These are phyloP conservation scores for Canariomyces notabilis DNA, from an alignment of 2,329 filamentous ascomycete species.

Conservation along the genomic window DNA sequence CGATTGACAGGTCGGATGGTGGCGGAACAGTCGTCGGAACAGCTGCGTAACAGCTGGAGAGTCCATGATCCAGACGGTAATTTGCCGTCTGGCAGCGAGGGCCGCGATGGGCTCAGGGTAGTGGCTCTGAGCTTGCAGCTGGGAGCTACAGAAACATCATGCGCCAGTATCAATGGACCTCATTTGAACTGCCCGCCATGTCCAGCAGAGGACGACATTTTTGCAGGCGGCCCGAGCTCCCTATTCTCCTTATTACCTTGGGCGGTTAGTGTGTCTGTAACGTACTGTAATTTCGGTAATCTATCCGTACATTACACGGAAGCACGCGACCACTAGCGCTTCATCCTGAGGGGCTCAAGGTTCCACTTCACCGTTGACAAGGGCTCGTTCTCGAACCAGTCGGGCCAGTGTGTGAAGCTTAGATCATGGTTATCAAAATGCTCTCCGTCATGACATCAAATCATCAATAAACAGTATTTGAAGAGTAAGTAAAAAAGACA, in stretches of 20 bases:
- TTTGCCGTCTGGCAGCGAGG: neutral
- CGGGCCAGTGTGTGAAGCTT: too few species aligned
- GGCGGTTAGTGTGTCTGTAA: too few species aligned
- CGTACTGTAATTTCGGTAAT: too few species aligned
- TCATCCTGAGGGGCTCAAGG: slow-evolving; percentile 5
- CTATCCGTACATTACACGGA: too few species aligned
- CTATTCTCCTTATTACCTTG: too few species aligned
- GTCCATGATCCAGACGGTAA: slow-evolving; percentile 58
- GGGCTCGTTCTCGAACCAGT: too few species aligned
- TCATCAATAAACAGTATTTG: neutral
- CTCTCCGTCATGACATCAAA: neutral
- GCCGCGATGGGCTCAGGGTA: neutral
- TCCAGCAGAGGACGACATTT: slow-evolving; percentile 4
- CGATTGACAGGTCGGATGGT: slow-evolving; percentile 62
- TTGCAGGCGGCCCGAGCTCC: slow-evolving; percentile 25
- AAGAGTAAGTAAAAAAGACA: too few species aligned
- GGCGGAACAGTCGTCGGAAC: slow-evolving; percentile 80
- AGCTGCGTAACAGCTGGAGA: slow-evolving; percentile 71
- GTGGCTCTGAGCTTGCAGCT: neutral
- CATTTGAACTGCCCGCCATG: neutral
- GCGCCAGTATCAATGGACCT: too few species aligned
- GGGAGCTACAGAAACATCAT: slow-evolving; percentile 14
- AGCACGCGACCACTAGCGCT: slow-evolving; percentile 2
- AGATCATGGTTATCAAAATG: neutral
- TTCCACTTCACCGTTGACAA: neutral